phyloP scores from a whole-genome alignment of 1,284 basidiomycete genomes.

The Meira nashicola region DNA sequence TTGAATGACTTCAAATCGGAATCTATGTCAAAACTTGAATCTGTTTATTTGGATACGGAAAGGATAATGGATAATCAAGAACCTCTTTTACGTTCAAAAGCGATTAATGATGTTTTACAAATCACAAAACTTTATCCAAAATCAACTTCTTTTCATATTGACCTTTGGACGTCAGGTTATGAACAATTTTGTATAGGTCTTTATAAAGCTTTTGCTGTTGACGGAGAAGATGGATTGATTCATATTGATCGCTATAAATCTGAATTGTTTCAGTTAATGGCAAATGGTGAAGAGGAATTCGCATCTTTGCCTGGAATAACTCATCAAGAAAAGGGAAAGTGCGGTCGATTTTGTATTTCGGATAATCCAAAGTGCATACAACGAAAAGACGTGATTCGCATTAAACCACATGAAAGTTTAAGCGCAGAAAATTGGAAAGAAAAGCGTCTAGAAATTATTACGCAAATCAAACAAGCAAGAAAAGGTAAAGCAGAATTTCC shows the following conservation, averaged over 20 bases:
- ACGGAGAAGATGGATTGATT: constrained; percentile 1
- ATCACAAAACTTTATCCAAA: constrained; percentile 58
- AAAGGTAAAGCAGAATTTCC: background rate
- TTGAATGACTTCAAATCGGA: background rate
- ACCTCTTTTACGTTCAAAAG: constrained; percentile 25
- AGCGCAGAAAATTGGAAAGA: background rate
- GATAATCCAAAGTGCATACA: background rate
- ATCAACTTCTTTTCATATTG: constrained; percentile 74
- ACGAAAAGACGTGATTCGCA: background rate
- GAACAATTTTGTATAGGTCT: constrained; percentile 10
- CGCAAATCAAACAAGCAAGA: background rate
- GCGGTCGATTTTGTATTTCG: constrained; percentile 2
- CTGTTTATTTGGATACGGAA: constrained; percentile 74
- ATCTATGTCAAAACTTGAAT: background rate
- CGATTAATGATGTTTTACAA: constrained; percentile 63
- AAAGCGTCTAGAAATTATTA: background rate
- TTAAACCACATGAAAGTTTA: constrained; percentile 5
- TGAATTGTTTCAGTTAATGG: background rate
- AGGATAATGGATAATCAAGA: constrained; percentile 54
- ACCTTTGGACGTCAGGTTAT: constrained; percentile 74
- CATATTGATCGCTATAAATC: constrained; percentile 17
- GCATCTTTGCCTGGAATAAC: background rate
- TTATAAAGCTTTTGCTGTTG: constrained; percentile 1
- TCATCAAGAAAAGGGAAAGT: constrained; percentile 1
- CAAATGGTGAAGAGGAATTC: background rate